A percentile compares a stretch with the other conserved stretches of the same genome.
phyloP scores from a whole-genome alignment of 108 stramenopile species.

The Nannochloropsis granulata region DNA sequence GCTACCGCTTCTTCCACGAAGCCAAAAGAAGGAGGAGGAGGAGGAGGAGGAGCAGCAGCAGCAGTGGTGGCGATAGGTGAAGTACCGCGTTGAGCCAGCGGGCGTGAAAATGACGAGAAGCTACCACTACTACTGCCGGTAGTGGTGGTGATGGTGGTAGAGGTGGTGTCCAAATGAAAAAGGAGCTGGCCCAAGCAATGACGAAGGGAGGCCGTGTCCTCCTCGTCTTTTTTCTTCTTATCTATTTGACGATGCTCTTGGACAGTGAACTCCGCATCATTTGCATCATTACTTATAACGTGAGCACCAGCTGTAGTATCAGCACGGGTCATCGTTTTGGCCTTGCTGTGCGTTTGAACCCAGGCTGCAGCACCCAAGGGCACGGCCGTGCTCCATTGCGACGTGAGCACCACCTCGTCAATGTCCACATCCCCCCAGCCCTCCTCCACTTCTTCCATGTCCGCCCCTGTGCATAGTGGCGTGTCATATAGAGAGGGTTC shows the following conservation, averaged over 20 bases:
- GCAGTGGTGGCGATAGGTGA: background rate
- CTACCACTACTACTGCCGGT: background rate
- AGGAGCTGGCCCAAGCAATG: background rate
- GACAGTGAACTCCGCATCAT: no score
- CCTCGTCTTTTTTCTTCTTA: background rate
- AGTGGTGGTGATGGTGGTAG: background rate
- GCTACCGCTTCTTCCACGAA: background rate
- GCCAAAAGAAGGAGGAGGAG: background rate
- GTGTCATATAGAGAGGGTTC: no score
- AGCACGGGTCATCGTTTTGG: no score
- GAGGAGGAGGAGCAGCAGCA: background rate
- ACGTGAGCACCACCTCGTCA: background rate
- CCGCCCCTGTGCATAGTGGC: background rate
- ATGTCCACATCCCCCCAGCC: background rate
- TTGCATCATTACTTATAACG: no score
- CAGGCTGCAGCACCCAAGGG: background rate
- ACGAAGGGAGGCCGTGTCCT: background rate
- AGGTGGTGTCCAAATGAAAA: background rate
- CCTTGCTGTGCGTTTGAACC: background rate
- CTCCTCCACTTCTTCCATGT: background rate
- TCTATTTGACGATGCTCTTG: no score
- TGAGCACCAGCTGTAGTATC: no score
- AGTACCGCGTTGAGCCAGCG: no score
- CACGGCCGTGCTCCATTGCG: background rate
- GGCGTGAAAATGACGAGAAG: background rate